Evolutionary conservation across 805 yeast genomes (phyloP).

Genomic region (Starmerella stigmatis): DNA sequence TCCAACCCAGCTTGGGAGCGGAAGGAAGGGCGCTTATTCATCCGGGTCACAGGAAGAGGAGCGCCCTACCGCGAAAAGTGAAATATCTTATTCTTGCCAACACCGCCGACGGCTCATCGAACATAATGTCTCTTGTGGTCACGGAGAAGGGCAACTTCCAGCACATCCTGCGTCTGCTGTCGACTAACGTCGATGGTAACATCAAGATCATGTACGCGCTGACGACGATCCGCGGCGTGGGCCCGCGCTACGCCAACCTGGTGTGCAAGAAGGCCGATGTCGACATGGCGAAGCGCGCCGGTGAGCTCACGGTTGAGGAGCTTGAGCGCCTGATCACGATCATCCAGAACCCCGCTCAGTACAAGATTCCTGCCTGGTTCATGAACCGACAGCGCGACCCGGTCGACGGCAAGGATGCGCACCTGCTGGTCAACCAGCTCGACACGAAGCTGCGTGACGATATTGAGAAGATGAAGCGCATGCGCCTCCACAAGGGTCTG

Average conservation of each 20-base stretch:
- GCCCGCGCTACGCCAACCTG: constrained; percentile 99
- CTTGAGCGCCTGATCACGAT: constrained; percentile 99
- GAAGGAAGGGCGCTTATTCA: not conserved
- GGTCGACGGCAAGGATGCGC: constrained; percentile 98
- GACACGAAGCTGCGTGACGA: constrained; percentile 99
- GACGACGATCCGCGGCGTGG: constrained; percentile 99
- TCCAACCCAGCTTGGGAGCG: not conserved
- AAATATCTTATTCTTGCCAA: constrained; percentile 15
- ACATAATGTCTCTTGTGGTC: constrained; percentile 83
- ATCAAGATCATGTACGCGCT: constrained; percentile 99
- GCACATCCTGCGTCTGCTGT: constrained; percentile 99
- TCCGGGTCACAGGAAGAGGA: not conserved
- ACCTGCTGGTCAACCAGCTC: constrained; percentile 95
- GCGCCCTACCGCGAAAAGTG: constrained; percentile 9
- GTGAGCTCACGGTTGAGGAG: constrained; percentile 99
- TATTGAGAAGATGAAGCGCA: constrained; percentile 99
- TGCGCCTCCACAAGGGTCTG: constrained; percentile 99
- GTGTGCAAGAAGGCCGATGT: constrained; percentile 99
- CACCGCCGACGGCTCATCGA: constrained; percentile 8
- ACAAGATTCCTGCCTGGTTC: constrained; percentile 99
- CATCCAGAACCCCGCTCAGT: constrained; percentile 99
- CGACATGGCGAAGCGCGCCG: constrained; percentile 97
- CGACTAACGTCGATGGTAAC: constrained; percentile 99
- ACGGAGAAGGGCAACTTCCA: constrained; percentile 99
- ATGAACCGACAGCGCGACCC: constrained; percentile 98